phyloP scores from a whole-genome alignment of 148 eudicot species.

The Mesembryanthemum crystallinum region DNA sequence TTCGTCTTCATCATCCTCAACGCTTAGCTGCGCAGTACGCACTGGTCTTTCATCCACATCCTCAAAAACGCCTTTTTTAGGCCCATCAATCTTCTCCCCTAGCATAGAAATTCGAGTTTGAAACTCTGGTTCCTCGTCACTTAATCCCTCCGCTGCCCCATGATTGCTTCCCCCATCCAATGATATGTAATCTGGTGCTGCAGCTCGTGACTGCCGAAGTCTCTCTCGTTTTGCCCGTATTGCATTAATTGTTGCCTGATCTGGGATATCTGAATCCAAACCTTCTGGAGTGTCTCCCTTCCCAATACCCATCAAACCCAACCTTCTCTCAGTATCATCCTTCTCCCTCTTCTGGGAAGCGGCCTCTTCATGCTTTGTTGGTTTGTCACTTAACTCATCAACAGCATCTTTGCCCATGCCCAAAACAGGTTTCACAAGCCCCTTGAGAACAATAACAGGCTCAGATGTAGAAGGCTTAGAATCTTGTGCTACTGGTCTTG shows the following conservation, averaged over 20 bases:
- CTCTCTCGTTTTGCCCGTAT: constrained; percentile 72
- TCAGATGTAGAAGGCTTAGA: constrained; percentile 35
- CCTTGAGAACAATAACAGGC: constrained; percentile 72
- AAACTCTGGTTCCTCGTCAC: constrained; percentile 96
- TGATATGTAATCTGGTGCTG: constrained; percentile 80
- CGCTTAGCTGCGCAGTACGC: constrained; percentile 26
- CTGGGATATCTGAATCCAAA: constrained; percentile 28
- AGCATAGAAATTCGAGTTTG: constrained; percentile 70
- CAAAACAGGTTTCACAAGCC: constrained; percentile 51
- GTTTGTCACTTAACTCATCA: constrained; percentile 22
- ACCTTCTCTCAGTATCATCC: constrained; percentile 31
- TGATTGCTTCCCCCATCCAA: constrained; percentile 87
- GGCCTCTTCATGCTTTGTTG: constrained; percentile 13
- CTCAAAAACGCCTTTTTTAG: constrained; percentile 75
- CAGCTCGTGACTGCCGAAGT: constrained; percentile 57
- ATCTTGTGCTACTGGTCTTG: constrained; percentile 27
- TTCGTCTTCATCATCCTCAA: constrained; percentile 69
- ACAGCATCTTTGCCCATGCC: constrained; percentile 20
- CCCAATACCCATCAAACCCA: constrained; percentile 39
- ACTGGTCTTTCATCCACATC: constrained; percentile 46
- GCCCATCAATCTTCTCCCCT: constrained; percentile 49
- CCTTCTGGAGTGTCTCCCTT: constrained; percentile 23
- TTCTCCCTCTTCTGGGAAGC: constrained; percentile 19
- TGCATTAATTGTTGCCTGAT: constrained; percentile 63
- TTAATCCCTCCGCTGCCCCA: constrained; percentile 88